Evolutionary conservation across 371 early-diverging fungal species (phyloP), one percentile per base, ranked within the genome.

Genomic region (Rhizopus delemar): DNA sequence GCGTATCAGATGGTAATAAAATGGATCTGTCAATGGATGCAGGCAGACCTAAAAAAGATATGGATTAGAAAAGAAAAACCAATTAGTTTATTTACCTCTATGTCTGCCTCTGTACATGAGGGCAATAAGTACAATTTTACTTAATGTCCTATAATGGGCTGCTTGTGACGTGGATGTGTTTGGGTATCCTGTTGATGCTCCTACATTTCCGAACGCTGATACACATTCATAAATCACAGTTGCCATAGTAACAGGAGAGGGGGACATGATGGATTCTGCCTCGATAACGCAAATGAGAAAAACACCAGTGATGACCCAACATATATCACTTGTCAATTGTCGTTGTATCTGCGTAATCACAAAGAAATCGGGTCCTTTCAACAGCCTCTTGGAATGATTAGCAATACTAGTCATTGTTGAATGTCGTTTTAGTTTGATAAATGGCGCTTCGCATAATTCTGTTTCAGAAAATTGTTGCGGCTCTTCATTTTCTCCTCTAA

Each of bases 11-110:
- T 8, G 79, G 79, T 31, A 78, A 55, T 28, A 78, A 50, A 9
- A 78, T 72, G 33, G 79, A 75, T 41, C 79, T 65, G 69, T 78
- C 79, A 51, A 78, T 78, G 28, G 75, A 68, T 3, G 71, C 71
- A 9, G 79, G 79, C 11, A 78, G 53, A 41, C 75, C 77, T 77
- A 53, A 4, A 12, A 32, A 56, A 56, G 34, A n/a, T 11, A n/a
- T 41, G 28, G n/a, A 38, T 11, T 15, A 53, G 5, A 8, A 16
- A 41, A 49, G 12, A 15, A 31, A 6, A 9, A 4, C 38, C 12
- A 28, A 29, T n/a, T 22, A 28, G 15, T n/a, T 51, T 41, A 16
- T 45, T 64, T 68, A 71, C 75, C 77, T 65, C 77, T 57, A 46
- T 76, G 77, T 34, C 77, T 61, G 16, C 77, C 77, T 55, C 73